phyloP scores from a whole-genome alignment of 169 alveolate species.

The Eimeria praecox region DNA sequence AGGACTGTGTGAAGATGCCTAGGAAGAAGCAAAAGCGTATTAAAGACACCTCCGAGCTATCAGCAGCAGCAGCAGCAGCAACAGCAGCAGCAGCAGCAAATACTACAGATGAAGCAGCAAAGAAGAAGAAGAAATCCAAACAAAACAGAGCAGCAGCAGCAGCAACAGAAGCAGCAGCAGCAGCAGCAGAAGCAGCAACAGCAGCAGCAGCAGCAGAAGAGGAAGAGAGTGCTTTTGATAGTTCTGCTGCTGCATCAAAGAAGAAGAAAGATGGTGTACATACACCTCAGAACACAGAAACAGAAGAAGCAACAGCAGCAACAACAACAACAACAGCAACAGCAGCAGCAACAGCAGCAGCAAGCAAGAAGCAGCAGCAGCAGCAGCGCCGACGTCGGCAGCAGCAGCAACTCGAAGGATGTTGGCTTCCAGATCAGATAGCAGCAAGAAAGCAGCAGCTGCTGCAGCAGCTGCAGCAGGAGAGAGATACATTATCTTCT shows the following conservation, averaged over 20 bases:
- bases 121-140: too few relatives aligned
- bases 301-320: too few relatives aligned
- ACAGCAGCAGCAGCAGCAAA: neutral
- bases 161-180: neutral
- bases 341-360: too few relatives aligned
- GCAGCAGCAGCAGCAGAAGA: constrained; percentile 4
- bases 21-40: too few relatives aligned
- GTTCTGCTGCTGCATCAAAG: neutral
- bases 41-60: neutral
- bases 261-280: neutral
- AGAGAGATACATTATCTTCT: neutral
- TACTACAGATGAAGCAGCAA: too few relatives aligned
- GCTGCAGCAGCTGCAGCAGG: constrained; percentile 20
- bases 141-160: too few relatives aligned
- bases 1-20: too few relatives aligned
- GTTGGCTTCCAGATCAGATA: neutral
- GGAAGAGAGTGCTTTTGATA: neutral
- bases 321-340: neutral
- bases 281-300: neutral
- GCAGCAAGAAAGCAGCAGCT: neutral
- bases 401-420: neutral
- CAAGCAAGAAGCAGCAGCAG: neutral
- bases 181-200: constrained; percentile 15
- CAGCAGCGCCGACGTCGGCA: neutral
- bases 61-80: constrained; percentile 21